Percentiles rank a stretch among this genome's conserved stretches.
Conservation (phyloP, 2,329 filamentous ascomycete genomes). For the Pleomassaria siparia region DNA sequence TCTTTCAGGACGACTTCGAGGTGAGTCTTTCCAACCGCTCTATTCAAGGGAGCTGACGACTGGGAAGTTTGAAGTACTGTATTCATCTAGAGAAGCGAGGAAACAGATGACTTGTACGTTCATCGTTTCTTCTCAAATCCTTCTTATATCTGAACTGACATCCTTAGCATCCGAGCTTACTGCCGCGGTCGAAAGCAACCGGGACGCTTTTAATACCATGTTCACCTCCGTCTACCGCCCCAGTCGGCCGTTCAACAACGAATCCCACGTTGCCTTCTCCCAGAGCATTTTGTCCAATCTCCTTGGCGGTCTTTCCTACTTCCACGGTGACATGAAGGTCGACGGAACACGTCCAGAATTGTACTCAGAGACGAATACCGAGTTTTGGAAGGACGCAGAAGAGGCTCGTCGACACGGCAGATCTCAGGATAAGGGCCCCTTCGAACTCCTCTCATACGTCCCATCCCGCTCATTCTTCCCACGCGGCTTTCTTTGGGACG, state of each 20-base stretch:
- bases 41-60: neutral
- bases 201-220: constrained; percentile 68
- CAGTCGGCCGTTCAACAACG: constrained; percentile 71
- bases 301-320: constrained; percentile 89
- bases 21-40: constrained; percentile 30
- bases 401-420: constrained; percentile 69
- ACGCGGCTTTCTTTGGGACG: constrained; percentile 93
- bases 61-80: constrained; percentile 79
- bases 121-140: neutral
- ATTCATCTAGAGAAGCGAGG: constrained; percentile 73
- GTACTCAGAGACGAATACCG: constrained; percentile 89
- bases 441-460: constrained; percentile 83
- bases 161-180: constrained; percentile 61
- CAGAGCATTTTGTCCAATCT: constrained; percentile 90
- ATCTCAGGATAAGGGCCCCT: constrained; percentile 73
- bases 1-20: constrained; percentile 82
- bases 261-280: constrained; percentile 73
- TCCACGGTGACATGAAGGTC: constrained; percentile 80
- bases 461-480: constrained; percentile 93
- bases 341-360: constrained; percentile 85
- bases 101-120: constrained; percentile 53
- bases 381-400: constrained; percentile 89
- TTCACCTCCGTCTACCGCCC: constrained; percentile 72
- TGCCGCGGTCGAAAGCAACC: constrained; percentile 64
- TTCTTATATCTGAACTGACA: constrained; percentile 14